Base-by-base conservation (phyloP, 352 stramenopile genomes). In the Phytopythium vexans region DNA sequence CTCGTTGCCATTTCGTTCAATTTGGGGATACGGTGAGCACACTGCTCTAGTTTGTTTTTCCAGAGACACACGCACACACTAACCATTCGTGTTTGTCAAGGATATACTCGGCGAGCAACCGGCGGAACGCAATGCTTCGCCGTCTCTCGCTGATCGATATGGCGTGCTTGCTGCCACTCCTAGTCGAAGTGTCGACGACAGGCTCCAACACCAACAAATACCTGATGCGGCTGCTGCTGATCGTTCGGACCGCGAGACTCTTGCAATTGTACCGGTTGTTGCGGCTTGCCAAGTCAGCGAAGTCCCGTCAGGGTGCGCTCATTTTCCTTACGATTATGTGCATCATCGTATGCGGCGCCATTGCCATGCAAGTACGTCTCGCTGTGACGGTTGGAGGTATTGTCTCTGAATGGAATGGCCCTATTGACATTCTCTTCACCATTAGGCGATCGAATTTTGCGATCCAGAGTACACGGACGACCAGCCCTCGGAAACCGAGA, bases 121-220 rank as follows among this genome's bases (percentile, higher is more conserved):
- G 76, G 7, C 68, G 62, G 42, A 72, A 66, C 6, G 84, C 82
- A 27, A 73, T 79, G 49, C 49, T 82, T 0, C 66, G 86, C 41
- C 86, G 78, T 73, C 61, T 88, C n/a, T 85, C 78, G 1, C 50
- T 89, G 5, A 65, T 84, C 6, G 78, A 92, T 45, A 60, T 75
- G 1, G 64, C 63, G 31, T 82, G 67, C 37, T 69, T 74, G 3
- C 33, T 86, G 5, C 72, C 81, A 8, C 61, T 88, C 4, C 34
- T 82, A 6, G 49, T 75, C 3, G 64, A 77, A 8, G 58, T 76
- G 32, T 44, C 60, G 9, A 60, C 64, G 4, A 58, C 53, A 16
- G 58, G 36, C 6, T 31, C 62, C 12, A 69, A 72, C 54, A 80
- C 66, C 21, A 44, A 27, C 37, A 46, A n/a, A 21, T 82, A 85